A percentile compares a stretch with the other conserved stretches of the same genome.
Conservation (phyloP, 73 alveolate genomes). For the Paraurostyla sp. region DNA sequence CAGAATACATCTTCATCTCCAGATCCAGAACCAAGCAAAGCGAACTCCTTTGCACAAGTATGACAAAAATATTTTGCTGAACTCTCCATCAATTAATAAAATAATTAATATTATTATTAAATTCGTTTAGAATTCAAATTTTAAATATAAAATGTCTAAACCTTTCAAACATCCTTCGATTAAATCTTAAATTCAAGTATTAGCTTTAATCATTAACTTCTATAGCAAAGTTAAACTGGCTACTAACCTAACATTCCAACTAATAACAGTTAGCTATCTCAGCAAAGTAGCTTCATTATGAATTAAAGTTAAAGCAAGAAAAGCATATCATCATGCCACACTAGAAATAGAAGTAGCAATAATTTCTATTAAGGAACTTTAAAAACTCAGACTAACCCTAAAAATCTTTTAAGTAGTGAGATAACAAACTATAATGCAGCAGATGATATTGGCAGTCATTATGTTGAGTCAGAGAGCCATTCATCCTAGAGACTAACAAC, state of each 20-base stretch:
- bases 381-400: not conserved
- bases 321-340: not conserved
- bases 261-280: not conserved
- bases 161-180: not conserved
- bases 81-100: constrained; percentile 20
- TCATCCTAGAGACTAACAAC: too few species aligned
- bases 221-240: too few species aligned
- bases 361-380: too few species aligned
- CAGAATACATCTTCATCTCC: constrained; percentile 6
- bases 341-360: not conserved
- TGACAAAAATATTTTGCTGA: constrained; percentile 54
- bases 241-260: too few species aligned
- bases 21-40: not conserved
- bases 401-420: not conserved
- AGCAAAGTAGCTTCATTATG: not conserved
- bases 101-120: too few species aligned
- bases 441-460: not conserved
- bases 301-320: not conserved
- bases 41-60: constrained; percentile 48
- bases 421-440: constrained; percentile 5
- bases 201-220: too few species aligned
- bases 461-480: not conserved
- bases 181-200: not conserved
- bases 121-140: too few species aligned
- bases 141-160: not conserved